These are phyloP conservation scores for Umbilicus rupestris DNA, from an alignment of 164 flowering plant species.

Conservation along the genomic window DNA sequence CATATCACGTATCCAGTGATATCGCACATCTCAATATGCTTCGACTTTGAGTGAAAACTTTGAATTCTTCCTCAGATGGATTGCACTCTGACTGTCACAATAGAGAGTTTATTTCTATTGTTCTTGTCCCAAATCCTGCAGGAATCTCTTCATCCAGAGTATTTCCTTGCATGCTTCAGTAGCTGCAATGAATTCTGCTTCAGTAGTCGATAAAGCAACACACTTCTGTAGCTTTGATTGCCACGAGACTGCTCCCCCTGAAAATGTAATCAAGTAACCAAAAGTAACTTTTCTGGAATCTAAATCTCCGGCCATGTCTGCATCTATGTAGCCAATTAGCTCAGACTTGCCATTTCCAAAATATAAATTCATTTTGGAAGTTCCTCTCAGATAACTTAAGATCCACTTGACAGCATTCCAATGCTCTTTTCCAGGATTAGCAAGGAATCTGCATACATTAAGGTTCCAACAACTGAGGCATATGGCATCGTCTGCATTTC, in stretches of 20 bases:
- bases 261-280: background rate
- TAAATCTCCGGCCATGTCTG: constrained; percentile 11
- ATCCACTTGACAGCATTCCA: constrained; percentile 9
- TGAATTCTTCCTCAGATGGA: no score
- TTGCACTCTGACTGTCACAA: no score
- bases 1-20: no score
- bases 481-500: background rate
- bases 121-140: no score
- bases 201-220: no score
- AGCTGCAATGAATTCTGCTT: no score
- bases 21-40: no score
- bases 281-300: background rate
- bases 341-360: constrained; percentile 7
- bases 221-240: no score
- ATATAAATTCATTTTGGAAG: background rate
- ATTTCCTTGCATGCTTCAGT: no score
- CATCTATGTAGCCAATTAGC: constrained; percentile 8
- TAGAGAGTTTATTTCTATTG: no score
- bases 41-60: no score
- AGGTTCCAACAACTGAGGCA: constrained; percentile 2
- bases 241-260: background rate
- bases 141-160: background rate
- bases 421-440: constrained; percentile 6
- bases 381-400: constrained; percentile 9
- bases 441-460: no score